Conservation (phyloP, 2,329 filamentous ascomycete genomes). For the Trichoderma aggressivum region DNA sequence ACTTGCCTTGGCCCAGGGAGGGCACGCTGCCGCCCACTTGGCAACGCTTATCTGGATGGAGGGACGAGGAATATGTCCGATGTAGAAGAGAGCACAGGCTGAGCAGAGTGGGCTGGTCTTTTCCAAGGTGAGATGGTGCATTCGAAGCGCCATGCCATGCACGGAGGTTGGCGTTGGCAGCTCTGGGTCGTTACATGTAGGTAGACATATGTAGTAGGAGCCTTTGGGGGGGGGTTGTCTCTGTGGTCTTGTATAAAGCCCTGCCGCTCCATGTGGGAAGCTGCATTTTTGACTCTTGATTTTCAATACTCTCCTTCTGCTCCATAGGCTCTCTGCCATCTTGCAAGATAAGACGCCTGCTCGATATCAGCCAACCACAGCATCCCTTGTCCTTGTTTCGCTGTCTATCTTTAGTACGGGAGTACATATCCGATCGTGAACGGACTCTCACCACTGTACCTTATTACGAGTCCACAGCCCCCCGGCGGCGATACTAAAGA, state of each 20-base stretch:
- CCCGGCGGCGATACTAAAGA: background rate
- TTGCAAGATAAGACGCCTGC: background rate
- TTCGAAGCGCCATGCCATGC: background rate
- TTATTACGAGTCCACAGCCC: background rate
- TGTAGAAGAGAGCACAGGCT: background rate
- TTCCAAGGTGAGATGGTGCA: background rate
- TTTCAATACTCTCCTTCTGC: background rate
- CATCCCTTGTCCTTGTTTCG: background rate
- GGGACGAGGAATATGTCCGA: background rate
- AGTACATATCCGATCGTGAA: background rate
- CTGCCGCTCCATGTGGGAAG: background rate
- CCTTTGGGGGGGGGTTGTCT: background rate
- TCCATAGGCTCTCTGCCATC: background rate
- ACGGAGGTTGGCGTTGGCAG: background rate
- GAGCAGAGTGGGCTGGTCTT: background rate
- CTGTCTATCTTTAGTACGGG: no score
- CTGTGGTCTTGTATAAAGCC: constrained; percentile 12
- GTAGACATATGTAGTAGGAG: background rate
- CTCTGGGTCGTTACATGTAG: background rate
- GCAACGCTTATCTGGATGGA: background rate
- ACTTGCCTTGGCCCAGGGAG: background rate
- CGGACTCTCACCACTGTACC: background rate
- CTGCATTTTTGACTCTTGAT: background rate
- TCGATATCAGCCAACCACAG: background rate
- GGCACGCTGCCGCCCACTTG: constrained; percentile 4